Base-by-base conservation (phyloP, 768 basidiomycete species). In the Naganishia antarctica region DNA sequence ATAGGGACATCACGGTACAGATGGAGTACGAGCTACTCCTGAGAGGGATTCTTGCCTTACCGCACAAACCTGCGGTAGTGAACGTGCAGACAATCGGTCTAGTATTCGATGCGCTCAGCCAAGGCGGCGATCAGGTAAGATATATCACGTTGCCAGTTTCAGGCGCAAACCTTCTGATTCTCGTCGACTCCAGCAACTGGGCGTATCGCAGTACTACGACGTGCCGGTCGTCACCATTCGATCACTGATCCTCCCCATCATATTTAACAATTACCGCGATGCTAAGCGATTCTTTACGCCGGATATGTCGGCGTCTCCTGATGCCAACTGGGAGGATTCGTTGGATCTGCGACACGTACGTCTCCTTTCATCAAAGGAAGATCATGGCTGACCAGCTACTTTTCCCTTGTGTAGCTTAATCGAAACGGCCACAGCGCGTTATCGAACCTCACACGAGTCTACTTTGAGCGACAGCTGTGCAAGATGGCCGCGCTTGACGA, bases 151-250 rank as follows among this genome's bases (percentile, higher is more conserved):
- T 15, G 7, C 34, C 34, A 7, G 8, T 37, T 37, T 37, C 7
- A 7, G 34, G 15, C 34, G 34, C 8, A 15, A 7, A 7, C 34
- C 34, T 9, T 4, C 53, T 57, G 53, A 57, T 57, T 5, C 5
- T 29, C 3, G 31, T 57, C 34, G 3, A 15, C 31, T 25, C 44
- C 25, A 63, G 61, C 61, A 63, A 28, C 23, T 46, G 16, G 61
- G 48, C 48, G 43, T 76, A 29, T 60, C 72, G 3, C 69, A 76
- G 48, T 78, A 68, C 63, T 78, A 78, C 66, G 76, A 76, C 46
- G 61, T 74, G 13, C 73, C 74, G 15, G 68, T 69, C 16, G 31
- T 76, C 9, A 70, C 68, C 15, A 21, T 76, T 32, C 69, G 74
- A 21, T 74, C 74, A 47, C 62, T 68, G 2, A 45, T 73, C 28